Evolutionary conservation across 108 stramenopile species (phyloP), one percentile per base, ranked within the genome.

Genomic region (Phaeodactylum tricornutum): DNA sequence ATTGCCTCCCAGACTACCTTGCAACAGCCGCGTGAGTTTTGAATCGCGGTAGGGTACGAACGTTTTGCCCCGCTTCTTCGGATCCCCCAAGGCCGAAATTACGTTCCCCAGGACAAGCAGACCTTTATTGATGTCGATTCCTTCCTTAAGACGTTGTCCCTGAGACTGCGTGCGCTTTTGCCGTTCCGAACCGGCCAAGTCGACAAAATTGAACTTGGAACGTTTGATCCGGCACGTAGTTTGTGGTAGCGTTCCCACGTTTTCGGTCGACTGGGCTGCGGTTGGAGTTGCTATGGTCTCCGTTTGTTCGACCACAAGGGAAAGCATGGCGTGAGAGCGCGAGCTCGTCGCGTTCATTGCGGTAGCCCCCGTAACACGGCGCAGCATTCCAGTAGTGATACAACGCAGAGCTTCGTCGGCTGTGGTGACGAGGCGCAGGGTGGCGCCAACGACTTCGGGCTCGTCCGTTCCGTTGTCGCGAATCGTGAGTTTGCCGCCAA

Each of bases 1-100:
- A 55, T 98, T 98, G 15, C 98, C 98, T 12, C 96, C 94, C 23
- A 95, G 72, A 52, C 77, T 79, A 20, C 92, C 96, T 28, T 82
- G 72, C 6, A 93, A 66, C 39, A 93, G 53, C n/a, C 84, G 53
- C 2, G 92, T 53, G 2, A 96, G 72, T 66, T 97, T 96, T 27
- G 82, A 85, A 66, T 99, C 98, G 2, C 98, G 79, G 64, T 96
- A 99, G 0, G 96, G 95, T 0, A 97, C 94, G 62, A 84, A 88
- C 0, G 67, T 50, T 35, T 77, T 72, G 24, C 83, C 78, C 30
- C 58, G 65, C 55, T 81, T 72, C 39, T 55, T 70, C 42, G 71
- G 68, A 49, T 77, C 84, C 1, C 85, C 82, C 4, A 99, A 58
- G 0, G 96, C 94, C 29, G 95, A 94, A 60, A 99, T 97, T 34